Base-by-base conservation (phyloP, 140 eudicot genomes). In the Oenanthe javanica region DNA sequence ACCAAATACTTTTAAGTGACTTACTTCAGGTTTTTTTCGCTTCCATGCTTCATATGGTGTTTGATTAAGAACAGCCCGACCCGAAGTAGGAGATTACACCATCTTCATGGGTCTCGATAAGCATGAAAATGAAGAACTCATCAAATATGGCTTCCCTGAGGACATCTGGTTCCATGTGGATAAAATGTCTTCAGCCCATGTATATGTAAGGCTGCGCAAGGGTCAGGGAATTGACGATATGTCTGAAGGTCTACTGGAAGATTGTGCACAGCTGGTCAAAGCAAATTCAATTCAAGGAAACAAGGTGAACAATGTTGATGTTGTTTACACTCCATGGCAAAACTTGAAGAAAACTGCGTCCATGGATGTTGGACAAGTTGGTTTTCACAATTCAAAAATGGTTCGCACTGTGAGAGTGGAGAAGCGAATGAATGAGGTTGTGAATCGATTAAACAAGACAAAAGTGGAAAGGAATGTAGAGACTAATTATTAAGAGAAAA, bases 321-420 rank as follows among this genome's bases (percentile, higher is more conserved):
- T 95, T 84, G 99, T 95, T 84, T 95, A 95, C 84, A 95, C 98
- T 66, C 95, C 98, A 16, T 94, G 98, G 98, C 87, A 86, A 79
- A 94, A 94, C 89, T 87, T 94, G 74, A 95, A 92, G 88, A 95
- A 95, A 88, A 95, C 97, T 77, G 86, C 99, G 51, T 91, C 99
- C 80, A 95, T 95, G 99, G 99, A 95, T 91, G 99, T 95, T 84
- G 99, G 99, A 57, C 99, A 95, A 95, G 97, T 95, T 88, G 97
- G 99, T 79, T 95, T 95, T 83, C 92, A 95, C 88, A 95, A 88
- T 82, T 75, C 93, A 77, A 95, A 92, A 81, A 83, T 86, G 99
- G 99, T 95, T 76, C 99, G 97, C 79, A 95, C 99, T 79, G 93
- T 89, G 83, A 89, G 92, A 79, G 99, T 90, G 79, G 99, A 95